phyloP scores from a whole-genome alignment of 2,329 filamentous ascomycete species.

The Scopulariopsis brevicaulis region DNA sequence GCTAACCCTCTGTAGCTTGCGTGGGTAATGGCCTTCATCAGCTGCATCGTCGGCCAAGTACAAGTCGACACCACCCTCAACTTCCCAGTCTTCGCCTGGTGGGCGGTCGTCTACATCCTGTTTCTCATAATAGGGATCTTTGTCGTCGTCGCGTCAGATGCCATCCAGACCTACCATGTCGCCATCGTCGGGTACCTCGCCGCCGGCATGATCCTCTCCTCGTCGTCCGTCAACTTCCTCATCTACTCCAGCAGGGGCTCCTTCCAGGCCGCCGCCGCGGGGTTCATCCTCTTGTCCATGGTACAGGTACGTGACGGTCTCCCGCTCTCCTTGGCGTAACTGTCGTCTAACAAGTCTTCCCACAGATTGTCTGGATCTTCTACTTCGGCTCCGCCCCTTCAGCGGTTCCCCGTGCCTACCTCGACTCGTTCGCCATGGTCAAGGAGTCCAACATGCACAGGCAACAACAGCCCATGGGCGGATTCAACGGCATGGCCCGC shows the following conservation, averaged over 20 bases:
- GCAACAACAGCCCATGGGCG: conserved; percentile 51
- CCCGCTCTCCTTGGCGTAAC: background rate
- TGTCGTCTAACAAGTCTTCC: conserved; percentile 8
- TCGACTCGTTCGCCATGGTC: conserved; percentile 89
- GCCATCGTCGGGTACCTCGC: conserved; percentile 82
- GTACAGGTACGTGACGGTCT: conserved; percentile 54
- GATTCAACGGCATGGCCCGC: conserved; percentile 58
- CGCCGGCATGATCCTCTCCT: conserved; percentile 73
- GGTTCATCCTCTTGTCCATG: conserved; percentile 90
- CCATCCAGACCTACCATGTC: conserved; percentile 79
- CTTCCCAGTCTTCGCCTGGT: conserved; percentile 90
- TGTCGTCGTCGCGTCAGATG: conserved; percentile 73
- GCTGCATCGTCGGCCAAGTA: conserved; percentile 63
- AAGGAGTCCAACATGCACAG: conserved; percentile 67
- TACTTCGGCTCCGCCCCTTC: conserved; percentile 93
- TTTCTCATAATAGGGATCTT: conserved; percentile 72
- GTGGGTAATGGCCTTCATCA: conserved; percentile 87
- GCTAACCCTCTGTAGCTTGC: conserved; percentile 53
- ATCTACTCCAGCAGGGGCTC: conserved; percentile 66
- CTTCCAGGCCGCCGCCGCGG: conserved; percentile 78
- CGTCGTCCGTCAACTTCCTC: conserved; percentile 74
- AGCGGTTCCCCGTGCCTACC: conserved; percentile 75
- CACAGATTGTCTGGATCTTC: conserved; percentile 92
- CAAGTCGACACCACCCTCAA: conserved; percentile 18
- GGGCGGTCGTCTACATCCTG: conserved; percentile 76